Evolutionary conservation across 73 alveolate species (phyloP), one percentile per base, ranked within the genome.

Genomic region (Paraurostyla sp.): DNA sequence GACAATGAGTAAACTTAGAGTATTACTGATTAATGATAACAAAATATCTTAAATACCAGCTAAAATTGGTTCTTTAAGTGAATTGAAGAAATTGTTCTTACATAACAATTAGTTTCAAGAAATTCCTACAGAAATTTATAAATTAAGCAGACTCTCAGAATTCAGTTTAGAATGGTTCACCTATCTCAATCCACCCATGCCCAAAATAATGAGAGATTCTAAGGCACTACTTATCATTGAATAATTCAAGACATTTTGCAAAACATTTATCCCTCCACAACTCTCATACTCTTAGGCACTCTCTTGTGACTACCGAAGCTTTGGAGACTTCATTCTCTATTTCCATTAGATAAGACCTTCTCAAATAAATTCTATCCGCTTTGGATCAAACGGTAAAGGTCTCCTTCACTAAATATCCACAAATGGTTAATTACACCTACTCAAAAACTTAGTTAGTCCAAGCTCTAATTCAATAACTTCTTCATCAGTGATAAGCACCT

Each of bases 141-240:
- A 65, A 41, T 43, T 83, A 20, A 29, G 30, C 15, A 83, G 65
- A 30, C 49, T 83, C 16, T 63, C 41, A n/a, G 92, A 83, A 33
- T 62, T 83, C 46, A 45, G 86, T 11, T 45, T 40, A 27, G 92
- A 83, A 0, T 83, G 92, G 92, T 11, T 83, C 27, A n/a, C 46
- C 38, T 83, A 62, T 38, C 56, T 83, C 20, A 83, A 63, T 22
- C 92, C 92, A 3, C 85, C 85, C 4, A 22, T 63, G 76, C 76
- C 84, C 1, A 69, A 33, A 20, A 63, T 83, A 7, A 83, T 83
- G 63, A 29, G 85, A 32, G 92, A 83, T 32, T 45, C 38, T 25
- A 3, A 63, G 49, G 92, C 86, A 0, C 65, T 54, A 7, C 4
- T 25, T 0, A 63, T 65, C 0, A 83, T 83, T 25, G 92, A 83